Conservation (phyloP, 176 grass and related monocot genomes). For the Alloteropsis semialata region DNA sequence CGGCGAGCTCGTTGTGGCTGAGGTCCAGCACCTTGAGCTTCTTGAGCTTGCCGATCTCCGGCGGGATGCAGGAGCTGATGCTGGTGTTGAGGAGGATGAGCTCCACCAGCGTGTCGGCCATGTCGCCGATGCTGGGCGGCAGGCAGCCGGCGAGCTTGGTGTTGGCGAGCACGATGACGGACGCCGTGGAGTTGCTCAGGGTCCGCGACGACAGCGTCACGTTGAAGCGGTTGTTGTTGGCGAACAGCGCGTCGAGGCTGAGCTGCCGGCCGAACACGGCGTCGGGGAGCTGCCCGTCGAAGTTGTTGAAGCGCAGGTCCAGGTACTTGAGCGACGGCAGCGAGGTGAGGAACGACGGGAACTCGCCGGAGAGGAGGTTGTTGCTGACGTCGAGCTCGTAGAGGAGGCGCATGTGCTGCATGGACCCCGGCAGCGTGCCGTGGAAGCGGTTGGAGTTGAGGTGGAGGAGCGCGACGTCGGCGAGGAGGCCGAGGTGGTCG, state of each 20-base stretch:
- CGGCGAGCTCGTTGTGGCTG: constrained; percentile 72
- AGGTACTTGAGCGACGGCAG: constrained; percentile 72
- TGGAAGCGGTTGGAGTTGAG: constrained; percentile 76
- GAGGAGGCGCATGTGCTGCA: constrained; percentile 64
- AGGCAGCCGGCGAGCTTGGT: constrained; percentile 68
- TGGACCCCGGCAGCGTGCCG: constrained; percentile 49
- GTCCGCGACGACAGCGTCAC: constrained; percentile 52
- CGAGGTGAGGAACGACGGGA: constrained; percentile 58
- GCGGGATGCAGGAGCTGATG: constrained; percentile 78
- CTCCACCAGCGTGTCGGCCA: constrained; percentile 73
- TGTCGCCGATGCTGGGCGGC: constrained; percentile 53
- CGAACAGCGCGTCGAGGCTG: constrained; percentile 73
- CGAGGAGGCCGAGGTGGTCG: constrained; percentile 64
- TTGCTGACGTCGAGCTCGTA: constrained; percentile 82
- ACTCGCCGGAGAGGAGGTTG: constrained; percentile 66
- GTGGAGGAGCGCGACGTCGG: constrained; percentile 67
- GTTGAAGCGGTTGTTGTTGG: constrained; percentile 80
- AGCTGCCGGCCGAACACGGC: constrained; percentile 56
- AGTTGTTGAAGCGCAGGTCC: constrained; percentile 71
- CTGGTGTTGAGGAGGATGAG: constrained; percentile 72
- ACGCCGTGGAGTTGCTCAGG: constrained; percentile 68
- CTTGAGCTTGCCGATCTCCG: constrained; percentile 67
- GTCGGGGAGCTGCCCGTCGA: constrained; percentile 58
- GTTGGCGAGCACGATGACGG: constrained; percentile 90
- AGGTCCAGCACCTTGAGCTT: constrained; percentile 88